Conservation (phyloP, 495 filamentous ascomycete genomes). For the Alectoria sarmentosa region DNA sequence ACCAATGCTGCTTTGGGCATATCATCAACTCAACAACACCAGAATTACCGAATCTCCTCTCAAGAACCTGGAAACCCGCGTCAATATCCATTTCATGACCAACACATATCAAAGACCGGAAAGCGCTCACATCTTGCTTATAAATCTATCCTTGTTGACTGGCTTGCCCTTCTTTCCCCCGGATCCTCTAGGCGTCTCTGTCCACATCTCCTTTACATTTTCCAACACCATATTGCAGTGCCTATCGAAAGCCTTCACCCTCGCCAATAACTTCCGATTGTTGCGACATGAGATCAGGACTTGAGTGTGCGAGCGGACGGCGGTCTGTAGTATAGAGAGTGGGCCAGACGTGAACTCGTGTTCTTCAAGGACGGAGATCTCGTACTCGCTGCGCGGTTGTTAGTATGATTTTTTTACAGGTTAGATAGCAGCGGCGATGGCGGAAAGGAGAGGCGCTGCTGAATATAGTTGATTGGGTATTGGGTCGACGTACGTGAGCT, state of each 20-base stretch:
- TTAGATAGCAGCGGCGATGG: not conserved
- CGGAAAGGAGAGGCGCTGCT: constrained; percentile 13
- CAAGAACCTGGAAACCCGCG: constrained; percentile 63
- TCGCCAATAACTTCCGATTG: constrained; percentile 75
- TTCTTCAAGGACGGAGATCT: constrained; percentile 80
- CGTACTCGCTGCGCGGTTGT: constrained; percentile 61
- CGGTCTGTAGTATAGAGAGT: constrained; percentile 87
- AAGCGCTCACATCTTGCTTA: constrained; percentile 85
- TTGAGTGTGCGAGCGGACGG: constrained; percentile 78
- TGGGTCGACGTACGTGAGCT: constrained; percentile 61
- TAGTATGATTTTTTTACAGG: not conserved
- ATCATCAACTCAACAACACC: constrained; percentile 73
- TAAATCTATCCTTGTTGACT: constrained; percentile 96
- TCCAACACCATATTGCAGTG: constrained; percentile 98
- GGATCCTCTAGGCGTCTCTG: constrained; percentile 72
- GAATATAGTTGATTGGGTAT: constrained; percentile 4
- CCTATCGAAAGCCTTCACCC: constrained; percentile 83
- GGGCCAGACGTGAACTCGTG: constrained; percentile 84
- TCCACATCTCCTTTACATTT: constrained; percentile 99
- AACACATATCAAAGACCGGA: not conserved
- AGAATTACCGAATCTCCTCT: constrained; percentile 91
- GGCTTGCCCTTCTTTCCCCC: constrained; percentile 79
- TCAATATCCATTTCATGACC: constrained; percentile 9
- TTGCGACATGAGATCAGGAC: constrained; percentile 87
- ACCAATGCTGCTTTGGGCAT: constrained; percentile 5